Evolutionary conservation across 2,329 filamentous ascomycete genomes (phyloP), one percentile per base, ranked within the genome.

Genomic region (Claviceps quebecensis): DNA sequence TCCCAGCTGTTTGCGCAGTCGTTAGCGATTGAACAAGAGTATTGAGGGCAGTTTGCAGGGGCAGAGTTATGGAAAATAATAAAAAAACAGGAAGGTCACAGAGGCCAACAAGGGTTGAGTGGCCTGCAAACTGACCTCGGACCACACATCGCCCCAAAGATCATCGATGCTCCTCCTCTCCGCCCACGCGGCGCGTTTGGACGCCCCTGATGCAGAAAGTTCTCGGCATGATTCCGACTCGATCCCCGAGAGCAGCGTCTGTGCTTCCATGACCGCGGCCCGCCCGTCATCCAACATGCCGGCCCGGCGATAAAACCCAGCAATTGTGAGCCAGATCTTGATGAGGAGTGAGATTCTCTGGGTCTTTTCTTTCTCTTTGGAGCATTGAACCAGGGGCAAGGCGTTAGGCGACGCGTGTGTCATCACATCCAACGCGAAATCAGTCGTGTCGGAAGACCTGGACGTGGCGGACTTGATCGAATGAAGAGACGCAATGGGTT

Each of bases 301-400:
- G 7, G 91, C 87, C 50, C 88, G 80, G 29, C 88, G 80, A 63
- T 97, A 98, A 56, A 97, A 83, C 0, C 85, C 85, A 2, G 88
- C 85, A 55, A 96, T 88, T 63, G 93, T 84, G 8, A 96, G 73
- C 93, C 93, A 98, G 36, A 96, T 82, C 57, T 84, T 84, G 19
- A 89, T 72, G 16, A 98, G 64, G 11, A 81, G 70, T 6, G 69
- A 69, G 36, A 67, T 70, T 45, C 76, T 72, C 50, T 74, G 73
- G 34, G 70, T 68, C 56, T 68, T 71, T 55, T 74, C 69, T 57
- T 76, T 74, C 9, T 75, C 74, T 56, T 74, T 75, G 7, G 78
- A 66, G 51, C 81, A 79, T 38, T 77, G 72, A 17, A 81, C 67
- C 16, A 72, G 58, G 0, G 78, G 77, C 44, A 80, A 61, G 6